Conservation (phyloP, 2,329 filamentous ascomycete species). For the Thyridium curvatum region DNA sequence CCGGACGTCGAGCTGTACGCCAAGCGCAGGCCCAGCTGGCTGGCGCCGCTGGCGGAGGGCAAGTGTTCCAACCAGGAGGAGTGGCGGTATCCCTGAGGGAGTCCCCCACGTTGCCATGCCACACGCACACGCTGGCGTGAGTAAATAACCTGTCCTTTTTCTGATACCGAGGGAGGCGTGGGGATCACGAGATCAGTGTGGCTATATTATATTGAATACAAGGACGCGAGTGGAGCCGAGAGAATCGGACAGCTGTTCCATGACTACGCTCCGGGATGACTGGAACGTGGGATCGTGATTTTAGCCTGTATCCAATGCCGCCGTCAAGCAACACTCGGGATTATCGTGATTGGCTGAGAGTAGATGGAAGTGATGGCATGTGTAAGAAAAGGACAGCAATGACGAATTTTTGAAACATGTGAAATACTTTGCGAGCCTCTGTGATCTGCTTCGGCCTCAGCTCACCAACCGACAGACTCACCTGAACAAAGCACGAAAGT, state of each 20-base stretch:
- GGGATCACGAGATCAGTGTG: too few relatives aligned
- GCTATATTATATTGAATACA: too few relatives aligned
- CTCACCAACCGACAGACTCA: too few relatives aligned
- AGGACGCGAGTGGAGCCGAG: neutral
- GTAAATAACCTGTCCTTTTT: too few relatives aligned
- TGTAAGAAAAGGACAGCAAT: constrained; percentile 1
- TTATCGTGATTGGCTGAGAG: neutral
- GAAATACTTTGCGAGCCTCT: too few relatives aligned
- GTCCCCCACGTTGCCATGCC: too few relatives aligned
- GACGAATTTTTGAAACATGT: neutral
- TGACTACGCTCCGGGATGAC: neutral
- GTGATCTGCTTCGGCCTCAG: neutral
- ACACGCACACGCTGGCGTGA: too few relatives aligned
- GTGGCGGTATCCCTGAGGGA: too few relatives aligned
- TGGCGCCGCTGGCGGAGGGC: neutral
- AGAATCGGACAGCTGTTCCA: neutral
- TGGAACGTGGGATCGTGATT: neutral
- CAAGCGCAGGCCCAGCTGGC: constrained; percentile 7
- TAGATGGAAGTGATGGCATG: neutral
- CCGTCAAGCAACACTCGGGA: neutral
- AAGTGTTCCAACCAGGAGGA: too few relatives aligned
- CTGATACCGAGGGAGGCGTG: too few relatives aligned
- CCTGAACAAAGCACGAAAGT: too few relatives aligned
- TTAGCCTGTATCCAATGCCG: constrained; percentile 1
- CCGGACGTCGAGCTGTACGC: constrained; percentile 8